A percentile compares a stretch with the other conserved stretches of the same genome.
Evolutionary conservation across 2,329 filamentous ascomycete genomes (phyloP).

Genomic region (Aspergillus unguis): DNA sequence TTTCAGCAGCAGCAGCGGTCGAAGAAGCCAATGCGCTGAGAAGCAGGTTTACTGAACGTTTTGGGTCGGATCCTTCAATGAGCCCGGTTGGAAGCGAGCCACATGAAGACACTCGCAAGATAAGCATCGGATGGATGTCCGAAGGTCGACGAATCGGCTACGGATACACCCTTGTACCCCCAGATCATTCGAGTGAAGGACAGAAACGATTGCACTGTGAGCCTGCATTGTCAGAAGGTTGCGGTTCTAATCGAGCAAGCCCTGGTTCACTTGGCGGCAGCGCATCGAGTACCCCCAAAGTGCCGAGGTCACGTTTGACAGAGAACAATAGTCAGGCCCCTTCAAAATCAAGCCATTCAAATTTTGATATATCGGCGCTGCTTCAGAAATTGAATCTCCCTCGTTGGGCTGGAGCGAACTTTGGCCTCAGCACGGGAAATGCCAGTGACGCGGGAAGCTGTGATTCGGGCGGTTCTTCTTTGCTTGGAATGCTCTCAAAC

Average conservation of each 20-base stretch:
- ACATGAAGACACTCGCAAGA: slow-evolving; percentile 23
- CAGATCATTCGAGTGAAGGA: slow-evolving; percentile 19
- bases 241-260: neutral
- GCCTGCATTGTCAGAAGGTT: neutral
- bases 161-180: slow-evolving; percentile 35
- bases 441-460: slow-evolving; percentile 12
- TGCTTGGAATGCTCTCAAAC: slow-evolving; percentile 21
- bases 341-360: slow-evolving; percentile 8
- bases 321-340: neutral
- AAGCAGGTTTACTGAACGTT: slow-evolving; percentile 36
- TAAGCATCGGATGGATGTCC: slow-evolving; percentile 44
- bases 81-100: neutral
- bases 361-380: slow-evolving; percentile 14
- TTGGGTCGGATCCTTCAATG: slow-evolving; percentile 19
- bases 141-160: slow-evolving; percentile 40
- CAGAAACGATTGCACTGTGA: neutral
- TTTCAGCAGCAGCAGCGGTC: neutral
- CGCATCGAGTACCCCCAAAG: neutral
- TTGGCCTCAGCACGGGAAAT: slow-evolving; percentile 10
- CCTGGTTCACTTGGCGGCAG: neutral
- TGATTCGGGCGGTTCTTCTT: slow-evolving; percentile 12
- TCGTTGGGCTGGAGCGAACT: slow-evolving; percentile 14
- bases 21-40: slow-evolving; percentile 12
- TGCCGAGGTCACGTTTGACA: neutral
- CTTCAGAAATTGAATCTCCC: slow-evolving; percentile 13